phyloP scores from a whole-genome alignment of 306 rosid species.

The Pyrus communis region DNA sequence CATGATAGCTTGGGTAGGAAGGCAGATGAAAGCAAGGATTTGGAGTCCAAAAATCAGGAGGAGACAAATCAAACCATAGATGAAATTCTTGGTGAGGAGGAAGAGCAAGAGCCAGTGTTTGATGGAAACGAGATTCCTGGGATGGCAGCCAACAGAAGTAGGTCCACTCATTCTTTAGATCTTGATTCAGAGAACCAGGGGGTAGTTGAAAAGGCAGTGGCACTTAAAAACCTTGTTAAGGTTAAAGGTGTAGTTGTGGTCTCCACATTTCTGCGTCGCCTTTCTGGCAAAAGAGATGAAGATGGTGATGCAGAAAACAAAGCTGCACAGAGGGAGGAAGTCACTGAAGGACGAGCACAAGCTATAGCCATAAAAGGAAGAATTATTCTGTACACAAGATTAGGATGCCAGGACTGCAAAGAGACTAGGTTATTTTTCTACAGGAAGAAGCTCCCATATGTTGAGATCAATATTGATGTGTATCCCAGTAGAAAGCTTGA shows the following conservation, averaged over 20 bases:
- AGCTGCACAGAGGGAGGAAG: slow-evolving; percentile 31
- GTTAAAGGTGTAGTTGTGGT: slow-evolving; percentile 61
- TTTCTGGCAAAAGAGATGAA: slow-evolving; percentile 61
- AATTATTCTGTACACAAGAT: slow-evolving; percentile 62
- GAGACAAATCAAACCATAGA: slow-evolving; percentile 21
- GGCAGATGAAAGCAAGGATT: slow-evolving; percentile 10
- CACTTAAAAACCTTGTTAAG: slow-evolving; percentile 69
- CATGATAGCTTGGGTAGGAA: slow-evolving; percentile 9
- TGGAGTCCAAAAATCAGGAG: slow-evolving; percentile 18
- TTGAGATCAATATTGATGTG: slow-evolving; percentile 74
- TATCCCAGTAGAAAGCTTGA: slow-evolving; percentile 72
- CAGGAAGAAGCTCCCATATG: slow-evolving; percentile 54
- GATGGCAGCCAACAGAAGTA: slow-evolving; percentile 51
- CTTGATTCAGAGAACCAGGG: slow-evolving; percentile 46
- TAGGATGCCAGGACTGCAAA: slow-evolving; percentile 69
- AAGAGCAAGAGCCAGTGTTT: slow-evolving; percentile 61
- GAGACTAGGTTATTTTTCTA: slow-evolving; percentile 60
- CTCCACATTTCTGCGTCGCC: slow-evolving; percentile 61
- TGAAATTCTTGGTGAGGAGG: slow-evolving; percentile 47
- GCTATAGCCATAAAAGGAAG: slow-evolving; percentile 62
- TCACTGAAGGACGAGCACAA: slow-evolving; percentile 15
- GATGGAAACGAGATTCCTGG: slow-evolving; percentile 76
- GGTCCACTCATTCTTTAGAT: slow-evolving; percentile 37
- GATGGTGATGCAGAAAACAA: slow-evolving; percentile 33
- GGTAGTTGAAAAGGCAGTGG: slow-evolving; percentile 71